These are phyloP conservation scores for Tricholoma matsutake DNA, from an alignment of 768 basidiomycete genomes.

Conservation along the genomic window DNA sequence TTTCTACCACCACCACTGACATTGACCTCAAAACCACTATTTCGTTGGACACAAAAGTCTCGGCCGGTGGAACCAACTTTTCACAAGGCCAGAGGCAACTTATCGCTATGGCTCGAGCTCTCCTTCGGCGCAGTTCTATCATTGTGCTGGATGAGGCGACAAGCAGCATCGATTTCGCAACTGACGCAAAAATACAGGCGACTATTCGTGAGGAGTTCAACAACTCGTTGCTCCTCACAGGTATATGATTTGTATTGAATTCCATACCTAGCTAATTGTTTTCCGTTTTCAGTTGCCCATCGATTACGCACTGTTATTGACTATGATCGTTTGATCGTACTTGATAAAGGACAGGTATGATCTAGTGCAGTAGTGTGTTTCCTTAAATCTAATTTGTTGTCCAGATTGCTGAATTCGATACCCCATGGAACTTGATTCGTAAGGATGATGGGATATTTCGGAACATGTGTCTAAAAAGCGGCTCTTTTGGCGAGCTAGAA, in stretches of 20 bases:
- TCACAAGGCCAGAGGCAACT: slow-evolving; percentile 90
- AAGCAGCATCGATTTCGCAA: slow-evolving; percentile 82
- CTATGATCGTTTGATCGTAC: slow-evolving; percentile 73
- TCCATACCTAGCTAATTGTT: background rate
- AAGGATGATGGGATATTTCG: slow-evolving; percentile 53
- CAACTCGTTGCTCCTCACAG: slow-evolving; percentile 67
- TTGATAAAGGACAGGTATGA: slow-evolving; percentile 64
- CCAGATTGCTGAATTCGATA: slow-evolving; percentile 65
- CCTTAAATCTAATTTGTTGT: background rate
- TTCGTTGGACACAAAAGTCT: slow-evolving; percentile 74
- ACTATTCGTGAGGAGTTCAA: slow-evolving; percentile 86
- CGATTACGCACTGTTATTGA: slow-evolving; percentile 77
- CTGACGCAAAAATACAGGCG: slow-evolving; percentile 86
- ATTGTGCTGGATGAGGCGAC: slow-evolving; percentile 84
- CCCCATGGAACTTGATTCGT: slow-evolving; percentile 63
- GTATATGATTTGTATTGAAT: slow-evolving; percentile 34
- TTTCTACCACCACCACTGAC: slow-evolving; percentile 47
- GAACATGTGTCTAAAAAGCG: slow-evolving; percentile 25
- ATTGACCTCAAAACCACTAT: slow-evolving; percentile 55
- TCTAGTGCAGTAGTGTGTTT: background rate
- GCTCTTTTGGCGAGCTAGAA: slow-evolving; percentile 23
- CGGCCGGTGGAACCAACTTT: slow-evolving; percentile 86
- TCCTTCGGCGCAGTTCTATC: slow-evolving; percentile 67
- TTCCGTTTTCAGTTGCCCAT: slow-evolving; percentile 54
- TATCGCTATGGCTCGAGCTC: slow-evolving; percentile 81